A percentile compares a stretch with the other conserved stretches of the same genome.
phyloP scores from a whole-genome alignment of 306 rosid genomes.

The Inga oerstediana region DNA sequence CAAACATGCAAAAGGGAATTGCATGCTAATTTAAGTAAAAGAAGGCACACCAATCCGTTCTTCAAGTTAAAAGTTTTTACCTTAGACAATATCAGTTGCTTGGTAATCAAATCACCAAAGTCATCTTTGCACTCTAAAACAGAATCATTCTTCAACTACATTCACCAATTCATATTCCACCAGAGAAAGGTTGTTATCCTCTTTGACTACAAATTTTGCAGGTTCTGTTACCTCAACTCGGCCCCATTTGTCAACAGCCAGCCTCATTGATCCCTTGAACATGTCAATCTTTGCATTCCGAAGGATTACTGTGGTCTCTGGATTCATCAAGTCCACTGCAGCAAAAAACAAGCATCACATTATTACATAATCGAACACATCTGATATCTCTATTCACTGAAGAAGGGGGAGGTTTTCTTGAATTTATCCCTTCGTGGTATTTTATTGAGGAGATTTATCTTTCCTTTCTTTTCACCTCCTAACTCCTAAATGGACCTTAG shows the following conservation, averaged over 20 bases:
- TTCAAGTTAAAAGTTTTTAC: constrained; percentile 25
- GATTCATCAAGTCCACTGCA: constrained; percentile 57
- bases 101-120: constrained; percentile 16
- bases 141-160: constrained; percentile 42
- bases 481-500: neutral
- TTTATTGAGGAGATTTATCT: neutral
- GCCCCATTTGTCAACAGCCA: constrained; percentile 48
- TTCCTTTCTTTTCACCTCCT: neutral
- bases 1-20: constrained; percentile 32
- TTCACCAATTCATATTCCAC: constrained; percentile 58
- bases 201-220: constrained; percentile 45
- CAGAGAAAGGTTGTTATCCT: constrained; percentile 53
- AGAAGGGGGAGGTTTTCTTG: neutral
- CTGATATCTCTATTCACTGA: neutral
- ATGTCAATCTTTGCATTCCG: constrained; percentile 58
- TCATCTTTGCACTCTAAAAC: constrained; percentile 15
- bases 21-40: constrained; percentile 33
- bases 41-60: constrained; percentile 30
- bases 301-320: constrained; percentile 44
- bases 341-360: neutral
- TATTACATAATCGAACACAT: neutral
- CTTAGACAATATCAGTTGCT: constrained; percentile 6
- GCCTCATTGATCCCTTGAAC: constrained; percentile 48
- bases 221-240: constrained; percentile 47
- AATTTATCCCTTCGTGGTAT: neutral